Percentiles rank a stretch among this genome's conserved stretches.
Evolutionary conservation across 306 rosid genomes (phyloP).

Genomic region (Vigna hirtella): DNA sequence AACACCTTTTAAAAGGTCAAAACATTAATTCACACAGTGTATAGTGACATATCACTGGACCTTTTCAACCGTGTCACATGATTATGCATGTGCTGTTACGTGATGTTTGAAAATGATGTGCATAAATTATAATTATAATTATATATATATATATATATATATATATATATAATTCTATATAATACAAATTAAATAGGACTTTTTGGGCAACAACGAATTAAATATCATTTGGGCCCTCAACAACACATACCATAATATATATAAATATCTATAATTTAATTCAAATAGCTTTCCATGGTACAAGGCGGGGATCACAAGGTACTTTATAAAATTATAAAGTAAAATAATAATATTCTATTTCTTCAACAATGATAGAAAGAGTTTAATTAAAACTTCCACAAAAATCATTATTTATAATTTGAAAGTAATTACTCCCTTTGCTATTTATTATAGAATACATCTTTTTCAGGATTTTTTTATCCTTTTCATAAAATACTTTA

Average conservation of each 20-base stretch:
- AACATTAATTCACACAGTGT: slow-evolving; percentile 31
- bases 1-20: slow-evolving; percentile 25
- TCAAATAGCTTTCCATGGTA: not conserved
- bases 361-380: too few species aligned
- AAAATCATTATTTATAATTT: not conserved
- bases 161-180: not conserved
- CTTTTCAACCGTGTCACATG: slow-evolving; percentile 50
- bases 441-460: too few species aligned
- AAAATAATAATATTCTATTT: not conserved
- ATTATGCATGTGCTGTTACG: slow-evolving; percentile 49
- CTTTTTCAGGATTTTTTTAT: too few species aligned
- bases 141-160: slow-evolving; percentile 1
- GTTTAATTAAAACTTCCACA: not conserved
- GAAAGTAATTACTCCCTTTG: too few species aligned
- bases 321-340: not conserved
- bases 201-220: not conserved
- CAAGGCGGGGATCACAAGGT: slow-evolving; percentile 28
- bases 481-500: too few species aligned
- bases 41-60: slow-evolving; percentile 39
- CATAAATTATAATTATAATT: not conserved
- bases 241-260: not conserved
- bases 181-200: slow-evolving; percentile 2
- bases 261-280: not conserved
- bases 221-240: slow-evolving; percentile 18
- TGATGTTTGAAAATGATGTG: slow-evolving; percentile 43